A percentile compares a stretch with the other conserved stretches of the same genome.
Conservation (phyloP, 2,329 filamentous ascomycete species). For the Botrytis tulipae region DNA sequence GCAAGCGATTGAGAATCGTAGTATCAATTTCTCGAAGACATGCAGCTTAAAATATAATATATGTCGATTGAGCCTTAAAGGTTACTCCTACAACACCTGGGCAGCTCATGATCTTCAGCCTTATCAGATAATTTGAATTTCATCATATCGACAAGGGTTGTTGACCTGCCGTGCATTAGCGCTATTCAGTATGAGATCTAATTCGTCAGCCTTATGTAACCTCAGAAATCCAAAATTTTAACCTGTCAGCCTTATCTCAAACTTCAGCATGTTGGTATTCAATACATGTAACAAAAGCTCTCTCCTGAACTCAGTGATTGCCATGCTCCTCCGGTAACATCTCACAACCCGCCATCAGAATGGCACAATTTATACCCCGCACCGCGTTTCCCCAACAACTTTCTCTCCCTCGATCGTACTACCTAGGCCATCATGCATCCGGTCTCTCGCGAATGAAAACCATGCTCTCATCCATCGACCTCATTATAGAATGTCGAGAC, state of each 20-base stretch:
- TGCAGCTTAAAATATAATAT: neutral
- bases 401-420: constrained; percentile 85
- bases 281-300: neutral
- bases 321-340: constrained; percentile 26
- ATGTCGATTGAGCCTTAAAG: neutral
- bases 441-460: constrained; percentile 81
- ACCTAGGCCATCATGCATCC: constrained; percentile 85
- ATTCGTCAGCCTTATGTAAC: constrained; percentile 6
- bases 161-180: neutral
- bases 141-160: neutral
- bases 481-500: constrained; percentile 93
- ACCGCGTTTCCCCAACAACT: constrained; percentile 66
- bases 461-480: constrained; percentile 74
- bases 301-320: neutral
- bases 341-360: constrained; percentile 19
- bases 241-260: constrained; percentile 34
- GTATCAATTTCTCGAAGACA: neutral
- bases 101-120: neutral
- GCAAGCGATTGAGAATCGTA: neutral
- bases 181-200: neutral
- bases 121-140: neutral
- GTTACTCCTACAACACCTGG: neutral
- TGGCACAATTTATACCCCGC: constrained; percentile 66
- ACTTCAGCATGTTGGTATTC: constrained; percentile 30
- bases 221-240: constrained; percentile 23